Conservation (phyloP, 176 grass and related monocot species). For the Lolium rigidum region DNA sequence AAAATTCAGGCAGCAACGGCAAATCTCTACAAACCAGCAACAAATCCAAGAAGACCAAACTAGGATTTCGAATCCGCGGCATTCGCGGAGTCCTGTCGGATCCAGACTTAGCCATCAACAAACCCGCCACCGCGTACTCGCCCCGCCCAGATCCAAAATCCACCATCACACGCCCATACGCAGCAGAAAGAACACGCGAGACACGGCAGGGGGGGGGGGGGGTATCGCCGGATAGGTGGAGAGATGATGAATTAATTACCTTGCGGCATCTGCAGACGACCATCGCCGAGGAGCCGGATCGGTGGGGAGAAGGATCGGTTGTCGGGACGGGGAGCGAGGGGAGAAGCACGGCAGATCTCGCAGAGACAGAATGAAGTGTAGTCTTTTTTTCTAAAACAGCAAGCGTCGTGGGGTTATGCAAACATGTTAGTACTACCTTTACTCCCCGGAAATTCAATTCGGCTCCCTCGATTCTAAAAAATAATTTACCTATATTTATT, state of each 20-base stretch:
- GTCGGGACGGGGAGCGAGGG: constrained; percentile 11
- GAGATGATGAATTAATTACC: constrained; percentile 51
- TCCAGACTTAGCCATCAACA: neutral
- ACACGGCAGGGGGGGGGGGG: neutral
- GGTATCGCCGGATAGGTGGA: constrained; percentile 13
- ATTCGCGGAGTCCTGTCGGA: neutral
- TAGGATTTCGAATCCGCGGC: neutral
- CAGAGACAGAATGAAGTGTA: neutral
- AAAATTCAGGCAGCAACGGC: constrained; percentile 10
- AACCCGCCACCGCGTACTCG: neutral
- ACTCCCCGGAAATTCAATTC: too few species aligned
- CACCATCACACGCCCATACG: neutral
- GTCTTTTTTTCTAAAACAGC: neutral
- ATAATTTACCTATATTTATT: too few species aligned
- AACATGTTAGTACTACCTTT: too few species aligned
- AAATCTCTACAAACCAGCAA: constrained; percentile 37
- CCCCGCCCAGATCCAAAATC: constrained; percentile 44
- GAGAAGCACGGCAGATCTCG: constrained; percentile 35
- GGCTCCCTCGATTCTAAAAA: too few species aligned
- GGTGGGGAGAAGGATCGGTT: neutral
- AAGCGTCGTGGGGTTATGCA: neutral
- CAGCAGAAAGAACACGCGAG: neutral
- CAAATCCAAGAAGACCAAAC: constrained; percentile 6
- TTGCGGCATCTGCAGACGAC: constrained; percentile 99
- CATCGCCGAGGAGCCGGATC: constrained; percentile 53